Percentiles rank a stretch among this genome's conserved stretches.
Evolutionary conservation across 257 asterid genomes (phyloP).

Genomic region (Gardenia jasminoides): DNA sequence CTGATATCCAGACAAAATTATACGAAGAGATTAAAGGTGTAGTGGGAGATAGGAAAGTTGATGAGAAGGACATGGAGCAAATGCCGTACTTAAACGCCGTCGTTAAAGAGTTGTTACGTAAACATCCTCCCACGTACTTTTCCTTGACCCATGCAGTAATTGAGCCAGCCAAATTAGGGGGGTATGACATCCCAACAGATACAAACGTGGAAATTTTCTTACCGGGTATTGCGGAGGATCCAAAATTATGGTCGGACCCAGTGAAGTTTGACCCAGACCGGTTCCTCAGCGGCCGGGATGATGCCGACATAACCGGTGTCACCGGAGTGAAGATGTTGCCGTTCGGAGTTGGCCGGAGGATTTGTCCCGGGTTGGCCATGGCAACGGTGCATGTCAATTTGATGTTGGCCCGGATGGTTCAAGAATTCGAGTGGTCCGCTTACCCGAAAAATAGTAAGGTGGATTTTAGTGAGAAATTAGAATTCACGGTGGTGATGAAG

Average conservation of each 20-base stretch:
- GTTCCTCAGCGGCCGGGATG: conserved; percentile 58
- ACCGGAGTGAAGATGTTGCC: conserved; percentile 79
- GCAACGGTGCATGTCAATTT: conserved; percentile 68
- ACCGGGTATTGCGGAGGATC: conserved; percentile 72
- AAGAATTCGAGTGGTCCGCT: conserved; percentile 82
- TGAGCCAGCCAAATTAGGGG: conserved; percentile 67
- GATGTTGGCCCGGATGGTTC: conserved; percentile 88
- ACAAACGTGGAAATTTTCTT: conserved; percentile 59
- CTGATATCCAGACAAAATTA: conserved; percentile 50
- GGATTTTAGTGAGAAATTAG: conserved; percentile 74
- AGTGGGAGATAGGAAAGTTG: conserved; percentile 55
- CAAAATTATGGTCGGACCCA: conserved; percentile 70
- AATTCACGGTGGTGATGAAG: conserved; percentile 87
- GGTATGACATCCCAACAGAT: conserved; percentile 73
- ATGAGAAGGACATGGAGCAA: conserved; percentile 66
- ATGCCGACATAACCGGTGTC: conserved; percentile 81
- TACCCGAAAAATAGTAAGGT: conserved; percentile 57
- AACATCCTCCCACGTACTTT: conserved; percentile 86
- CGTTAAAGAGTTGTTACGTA: conserved; percentile 70
- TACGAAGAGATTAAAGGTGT: conserved; percentile 56
- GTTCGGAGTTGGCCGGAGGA: conserved; percentile 84
- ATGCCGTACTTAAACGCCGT: conserved; percentile 84
- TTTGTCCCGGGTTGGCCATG: conserved; percentile 89
- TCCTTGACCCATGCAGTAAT: conserved; percentile 66
- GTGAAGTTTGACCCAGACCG: conserved; percentile 81